Conservation (phyloP, 768 basidiomycete species). For the Amanita pseudoporphyria region DNA sequence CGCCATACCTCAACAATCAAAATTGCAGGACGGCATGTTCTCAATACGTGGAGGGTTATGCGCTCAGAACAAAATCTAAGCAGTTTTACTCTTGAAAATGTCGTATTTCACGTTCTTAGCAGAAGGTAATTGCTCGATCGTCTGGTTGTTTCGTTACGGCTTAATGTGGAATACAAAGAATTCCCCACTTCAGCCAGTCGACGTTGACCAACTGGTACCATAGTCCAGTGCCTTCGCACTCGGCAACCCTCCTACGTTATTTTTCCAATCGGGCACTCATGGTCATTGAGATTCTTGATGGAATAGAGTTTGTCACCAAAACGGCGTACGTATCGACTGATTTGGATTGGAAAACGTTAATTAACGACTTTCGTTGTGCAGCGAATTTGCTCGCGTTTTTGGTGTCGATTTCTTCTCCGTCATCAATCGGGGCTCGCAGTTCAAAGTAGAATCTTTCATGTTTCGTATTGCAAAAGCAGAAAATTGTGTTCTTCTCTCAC, state of each 20-base stretch:
- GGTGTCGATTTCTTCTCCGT: slow-evolving; percentile 97
- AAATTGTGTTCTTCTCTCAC: slow-evolving; percentile 83
- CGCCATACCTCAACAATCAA: slow-evolving; percentile 76
- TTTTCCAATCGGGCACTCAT: slow-evolving; percentile 54
- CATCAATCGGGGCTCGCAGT: slow-evolving; percentile 90
- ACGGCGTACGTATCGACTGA: slow-evolving; percentile 57
- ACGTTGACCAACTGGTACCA: slow-evolving; percentile 64
- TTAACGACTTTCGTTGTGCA: slow-evolving; percentile 19
- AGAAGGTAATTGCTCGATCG: slow-evolving; percentile 39
- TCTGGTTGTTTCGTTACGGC: background rate
- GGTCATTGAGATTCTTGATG: slow-evolving; percentile 73
- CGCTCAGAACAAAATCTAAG: slow-evolving; percentile 70
- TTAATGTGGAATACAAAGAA: slow-evolving; percentile 27
- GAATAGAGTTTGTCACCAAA: slow-evolving; percentile 76
- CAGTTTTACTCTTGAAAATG: slow-evolving; percentile 85
- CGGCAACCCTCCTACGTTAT: slow-evolving; percentile 48
- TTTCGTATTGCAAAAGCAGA: slow-evolving; percentile 97
- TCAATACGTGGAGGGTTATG: slow-evolving; percentile 92
- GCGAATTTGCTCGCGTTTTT: slow-evolving; percentile 95
- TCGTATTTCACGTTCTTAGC: slow-evolving; percentile 71
- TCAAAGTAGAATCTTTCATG: slow-evolving; percentile 99
- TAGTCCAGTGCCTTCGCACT: slow-evolving; percentile 47
- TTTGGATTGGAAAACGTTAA: background rate
- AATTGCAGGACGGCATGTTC: slow-evolving; percentile 79
- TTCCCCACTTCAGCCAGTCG: slow-evolving; percentile 60